Percentiles rank a stretch among this genome's conserved stretches.
Evolutionary conservation across 768 basidiomycete genomes (phyloP).

Genomic region (Ramaria sp.): DNA sequence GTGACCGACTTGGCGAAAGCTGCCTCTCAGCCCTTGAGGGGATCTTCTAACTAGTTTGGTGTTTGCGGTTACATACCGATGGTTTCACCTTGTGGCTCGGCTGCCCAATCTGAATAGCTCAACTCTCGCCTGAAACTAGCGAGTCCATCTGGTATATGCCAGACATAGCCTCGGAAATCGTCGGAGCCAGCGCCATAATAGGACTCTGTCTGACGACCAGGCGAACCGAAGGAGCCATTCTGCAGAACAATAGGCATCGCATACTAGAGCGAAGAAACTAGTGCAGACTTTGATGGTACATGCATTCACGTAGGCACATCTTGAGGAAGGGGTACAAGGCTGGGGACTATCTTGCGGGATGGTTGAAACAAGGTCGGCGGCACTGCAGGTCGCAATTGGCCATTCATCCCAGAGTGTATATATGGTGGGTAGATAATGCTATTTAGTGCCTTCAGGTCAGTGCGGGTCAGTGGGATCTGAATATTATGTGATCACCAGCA

Average conservation of each 20-base stretch:
- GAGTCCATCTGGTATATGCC: constrained; percentile 56
- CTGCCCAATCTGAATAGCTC: constrained; percentile 21
- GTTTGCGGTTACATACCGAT: constrained; percentile 25
- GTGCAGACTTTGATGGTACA: constrained; percentile 68
- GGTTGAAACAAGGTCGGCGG: constrained; percentile 13
- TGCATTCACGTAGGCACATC: constrained; percentile 54
- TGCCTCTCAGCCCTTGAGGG: constrained; percentile 23
- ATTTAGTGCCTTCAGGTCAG: background rate
- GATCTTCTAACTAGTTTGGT: constrained; percentile 6
- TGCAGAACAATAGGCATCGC: constrained; percentile 17
- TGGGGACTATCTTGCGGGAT: background rate
- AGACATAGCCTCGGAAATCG: constrained; percentile 70
- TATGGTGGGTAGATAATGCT: constrained; percentile 66
- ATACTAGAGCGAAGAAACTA: background rate
- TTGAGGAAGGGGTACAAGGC: constrained; percentile 12
- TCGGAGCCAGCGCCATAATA: constrained; percentile 75
- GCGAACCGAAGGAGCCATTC: constrained; percentile 71
- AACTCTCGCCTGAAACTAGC: constrained; percentile 36
- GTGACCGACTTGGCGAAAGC: constrained; percentile 30
- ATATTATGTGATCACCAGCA: constrained; percentile 38
- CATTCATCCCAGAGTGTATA: constrained; percentile 56
- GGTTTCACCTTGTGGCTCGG: constrained; percentile 28
- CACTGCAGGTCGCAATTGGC: constrained; percentile 62
- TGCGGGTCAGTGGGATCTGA: background rate
- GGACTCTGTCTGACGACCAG: constrained; percentile 33